phyloP scores from a whole-genome alignment of 768 basidiomycete species.

The Boletus sensibilis region DNA sequence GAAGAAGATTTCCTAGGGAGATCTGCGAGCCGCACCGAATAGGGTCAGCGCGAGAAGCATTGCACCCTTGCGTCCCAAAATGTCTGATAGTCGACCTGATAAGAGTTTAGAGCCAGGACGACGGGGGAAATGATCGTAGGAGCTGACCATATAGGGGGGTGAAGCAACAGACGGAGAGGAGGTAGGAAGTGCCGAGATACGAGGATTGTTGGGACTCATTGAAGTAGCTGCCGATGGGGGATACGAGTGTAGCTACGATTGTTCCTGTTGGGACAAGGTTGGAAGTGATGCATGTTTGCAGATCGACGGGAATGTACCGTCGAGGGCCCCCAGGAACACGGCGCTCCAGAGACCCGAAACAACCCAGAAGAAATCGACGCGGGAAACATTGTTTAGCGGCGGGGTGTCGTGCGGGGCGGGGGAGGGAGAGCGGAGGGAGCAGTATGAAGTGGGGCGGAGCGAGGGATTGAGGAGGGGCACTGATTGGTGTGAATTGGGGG shows the following conservation, averaged over 20 bases:
- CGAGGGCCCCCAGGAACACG: conserved; percentile 81
- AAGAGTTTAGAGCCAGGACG: conserved; percentile 21
- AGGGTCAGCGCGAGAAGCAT: conserved; percentile 81
- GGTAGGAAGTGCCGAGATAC: conserved; percentile 86
- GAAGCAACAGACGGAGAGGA: conserved; percentile 87
- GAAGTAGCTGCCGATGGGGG: conserved; percentile 85
- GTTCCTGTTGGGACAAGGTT: conserved; percentile 47
- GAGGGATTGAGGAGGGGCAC: conserved; percentile 51
- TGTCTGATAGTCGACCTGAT: conserved; percentile 78
- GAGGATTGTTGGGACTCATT: conserved; percentile 75
- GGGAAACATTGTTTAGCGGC: conserved; percentile 48
- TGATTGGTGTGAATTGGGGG: conserved; percentile 41
- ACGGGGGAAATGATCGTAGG: conserved; percentile 5
- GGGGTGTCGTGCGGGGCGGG: conserved; percentile 28
- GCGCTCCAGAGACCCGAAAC: conserved; percentile 78
- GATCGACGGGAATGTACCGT: conserved; percentile 51
- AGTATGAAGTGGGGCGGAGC: conserved; percentile 39
- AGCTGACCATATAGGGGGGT: conserved; percentile 80
- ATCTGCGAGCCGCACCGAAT: conserved; percentile 58
- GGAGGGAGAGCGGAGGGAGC: conserved; percentile 38
- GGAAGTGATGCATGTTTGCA: not conserved
- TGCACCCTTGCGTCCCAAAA: conserved; percentile 80
- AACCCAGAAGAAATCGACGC: conserved; percentile 63
- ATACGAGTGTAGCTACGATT: conserved; percentile 81
- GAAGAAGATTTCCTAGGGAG: conserved; percentile 12